Evolutionary conservation across 1,139 yeast species (phyloP).

Genomic region (Kluyveromyces sp.): DNA sequence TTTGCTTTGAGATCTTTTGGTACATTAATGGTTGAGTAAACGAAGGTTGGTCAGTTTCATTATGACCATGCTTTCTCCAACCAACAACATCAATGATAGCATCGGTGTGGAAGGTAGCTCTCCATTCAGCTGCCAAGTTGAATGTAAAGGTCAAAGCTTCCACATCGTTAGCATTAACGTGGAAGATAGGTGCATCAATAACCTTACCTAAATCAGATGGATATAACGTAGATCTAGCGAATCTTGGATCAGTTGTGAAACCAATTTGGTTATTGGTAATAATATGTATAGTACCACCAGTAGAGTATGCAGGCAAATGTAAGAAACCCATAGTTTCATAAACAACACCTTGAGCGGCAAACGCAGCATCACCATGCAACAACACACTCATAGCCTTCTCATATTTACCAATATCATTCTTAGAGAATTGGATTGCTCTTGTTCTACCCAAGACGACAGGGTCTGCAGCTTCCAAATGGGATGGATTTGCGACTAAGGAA

Average conservation of each 20-base stretch:
- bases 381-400: conserved; percentile 86
- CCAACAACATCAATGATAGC: conserved; percentile 96
- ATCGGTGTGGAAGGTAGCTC: conserved; percentile 92
- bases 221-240: conserved; percentile 94
- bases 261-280: conserved; percentile 98
- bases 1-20: conserved; percentile 79
- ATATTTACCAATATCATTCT: conserved; percentile 73
- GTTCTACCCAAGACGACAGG: conserved; percentile 98
- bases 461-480: conserved; percentile 98
- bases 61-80: conserved; percentile 98
- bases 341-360: conserved; percentile 98
- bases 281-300: conserved; percentile 97
- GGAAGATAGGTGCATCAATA: conserved; percentile 97
- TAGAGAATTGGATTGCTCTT: conserved; percentile 90
- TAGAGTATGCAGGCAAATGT: conserved; percentile 86
- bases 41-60: conserved; percentile 98
- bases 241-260: conserved; percentile 97
- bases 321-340: conserved; percentile 97
- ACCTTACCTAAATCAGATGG: conserved; percentile 97
- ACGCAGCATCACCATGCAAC: conserved; percentile 98
- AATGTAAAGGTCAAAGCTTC: conserved; percentile 89
- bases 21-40: conserved; percentile 99
- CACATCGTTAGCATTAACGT: conserved; percentile 95
- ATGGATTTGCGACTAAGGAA: conserved; percentile 96
- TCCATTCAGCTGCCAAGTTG: conserved; percentile 97